Conservation (phyloP, 352 stramenopile genomes). For the Pythium apleroticum region DNA sequence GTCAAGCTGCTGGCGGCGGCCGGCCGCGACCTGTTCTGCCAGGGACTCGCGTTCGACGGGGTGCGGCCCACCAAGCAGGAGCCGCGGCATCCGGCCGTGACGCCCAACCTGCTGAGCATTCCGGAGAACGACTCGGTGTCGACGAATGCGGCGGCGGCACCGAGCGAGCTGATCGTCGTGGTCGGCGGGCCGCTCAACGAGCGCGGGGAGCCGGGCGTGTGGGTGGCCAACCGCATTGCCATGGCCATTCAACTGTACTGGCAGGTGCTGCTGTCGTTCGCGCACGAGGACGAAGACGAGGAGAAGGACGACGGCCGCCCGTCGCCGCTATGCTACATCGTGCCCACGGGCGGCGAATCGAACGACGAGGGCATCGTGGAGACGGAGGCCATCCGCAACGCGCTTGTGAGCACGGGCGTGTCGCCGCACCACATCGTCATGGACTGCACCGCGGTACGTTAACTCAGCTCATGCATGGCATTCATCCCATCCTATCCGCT, state of each 20-base stretch:
- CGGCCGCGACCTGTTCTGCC: constrained; percentile 61
- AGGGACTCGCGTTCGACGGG: constrained; percentile 52
- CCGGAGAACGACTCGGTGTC: constrained; percentile 36
- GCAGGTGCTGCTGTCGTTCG: constrained; percentile 40
- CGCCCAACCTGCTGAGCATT: constrained; percentile 54
- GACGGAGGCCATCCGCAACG: constrained; percentile 51
- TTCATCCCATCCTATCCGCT: neutral
- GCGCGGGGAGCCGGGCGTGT: constrained; percentile 32
- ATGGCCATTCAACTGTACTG: constrained; percentile 56
- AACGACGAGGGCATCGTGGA: constrained; percentile 42
- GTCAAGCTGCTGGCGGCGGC: constrained; percentile 47
- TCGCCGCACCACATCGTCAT: constrained; percentile 71
- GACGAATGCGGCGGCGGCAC: constrained; percentile 1
- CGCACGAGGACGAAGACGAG: constrained; percentile 32
- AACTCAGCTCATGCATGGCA: neutral
- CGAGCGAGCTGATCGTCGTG: constrained; percentile 53
- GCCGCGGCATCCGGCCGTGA: constrained; percentile 44
- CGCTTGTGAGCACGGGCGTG: constrained; percentile 48
- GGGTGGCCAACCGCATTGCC: constrained; percentile 39
- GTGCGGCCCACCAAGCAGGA: constrained; percentile 36
- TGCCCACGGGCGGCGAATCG: constrained; percentile 42
- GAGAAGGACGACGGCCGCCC: constrained; percentile 14
- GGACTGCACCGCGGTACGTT: constrained; percentile 58
- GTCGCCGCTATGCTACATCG: constrained; percentile 24
- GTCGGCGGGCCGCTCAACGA: constrained; percentile 37